Evolutionary conservation across 2,329 filamentous ascomycete species (phyloP).

Genomic region (Geosmithia putterillii): DNA sequence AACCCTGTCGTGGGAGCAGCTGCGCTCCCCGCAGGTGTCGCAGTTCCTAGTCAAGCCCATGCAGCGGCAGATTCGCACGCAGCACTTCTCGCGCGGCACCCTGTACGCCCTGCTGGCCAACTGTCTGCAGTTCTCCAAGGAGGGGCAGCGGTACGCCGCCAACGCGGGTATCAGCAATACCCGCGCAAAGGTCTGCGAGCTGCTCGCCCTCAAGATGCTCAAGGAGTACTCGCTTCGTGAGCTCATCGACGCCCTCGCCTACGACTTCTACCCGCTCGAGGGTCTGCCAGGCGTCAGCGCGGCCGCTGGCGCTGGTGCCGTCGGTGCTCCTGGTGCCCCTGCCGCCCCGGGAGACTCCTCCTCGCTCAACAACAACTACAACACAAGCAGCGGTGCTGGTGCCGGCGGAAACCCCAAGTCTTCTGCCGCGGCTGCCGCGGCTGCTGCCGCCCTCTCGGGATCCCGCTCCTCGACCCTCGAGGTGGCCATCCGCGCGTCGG

Average conservation of each 20-base stretch:
- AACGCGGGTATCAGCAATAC: constrained; percentile 77
- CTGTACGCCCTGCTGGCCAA: constrained; percentile 89
- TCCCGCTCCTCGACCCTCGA: constrained; percentile 83
- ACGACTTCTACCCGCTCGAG: constrained; percentile 89
- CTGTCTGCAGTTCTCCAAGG: constrained; percentile 84
- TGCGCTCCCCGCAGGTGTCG: constrained; percentile 89
- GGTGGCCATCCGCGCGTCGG: constrained; percentile 82
- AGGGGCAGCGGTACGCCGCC: constrained; percentile 68
- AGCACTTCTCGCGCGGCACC: constrained; percentile 77
- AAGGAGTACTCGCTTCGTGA: constrained; percentile 84
- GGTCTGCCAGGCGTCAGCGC: constrained; percentile 43
- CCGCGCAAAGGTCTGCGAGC: constrained; percentile 77
- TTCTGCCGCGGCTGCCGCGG: not conserved
- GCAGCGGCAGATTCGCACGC: constrained; percentile 72
- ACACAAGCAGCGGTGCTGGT: constrained; percentile 14
- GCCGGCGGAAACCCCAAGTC: too few species aligned
- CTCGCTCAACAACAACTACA: constrained; percentile 26
- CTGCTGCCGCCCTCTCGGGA: constrained; percentile 28
- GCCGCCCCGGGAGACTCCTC: not conserved
- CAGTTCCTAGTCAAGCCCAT: constrained; percentile 94
- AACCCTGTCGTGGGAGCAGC: constrained; percentile 85
- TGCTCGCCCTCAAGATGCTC: constrained; percentile 78
- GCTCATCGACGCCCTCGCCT: constrained; percentile 85
- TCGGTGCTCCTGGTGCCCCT: constrained; percentile 6
- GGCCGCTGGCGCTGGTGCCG: constrained; percentile 7